A percentile compares a stretch with the other conserved stretches of the same genome.
Conservation (phyloP, 208 protist species). For the Novymonas esmeraldas region DNA sequence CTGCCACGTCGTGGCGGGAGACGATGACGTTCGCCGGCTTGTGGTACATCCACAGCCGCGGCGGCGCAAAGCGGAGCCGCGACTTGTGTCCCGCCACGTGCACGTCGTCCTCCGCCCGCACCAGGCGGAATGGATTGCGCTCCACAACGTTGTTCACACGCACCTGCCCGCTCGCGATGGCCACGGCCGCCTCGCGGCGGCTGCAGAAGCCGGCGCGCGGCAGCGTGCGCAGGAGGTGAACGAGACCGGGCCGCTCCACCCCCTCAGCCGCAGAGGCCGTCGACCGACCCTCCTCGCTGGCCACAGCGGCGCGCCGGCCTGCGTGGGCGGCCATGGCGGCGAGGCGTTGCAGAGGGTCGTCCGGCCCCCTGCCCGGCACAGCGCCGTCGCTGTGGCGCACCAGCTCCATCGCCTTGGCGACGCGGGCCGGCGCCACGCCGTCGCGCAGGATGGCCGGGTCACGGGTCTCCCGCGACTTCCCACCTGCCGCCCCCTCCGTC, state of each 20-base stretch:
- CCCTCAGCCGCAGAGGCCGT: not conserved
- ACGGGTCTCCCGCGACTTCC: not conserved
- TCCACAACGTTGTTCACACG: slow-evolving; percentile 86
- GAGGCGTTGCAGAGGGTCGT: slow-evolving; percentile 29
- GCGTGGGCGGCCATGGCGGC: slow-evolving; percentile 10
- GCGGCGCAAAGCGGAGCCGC: slow-evolving; percentile 78
- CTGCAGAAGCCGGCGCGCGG: slow-evolving; percentile 84
- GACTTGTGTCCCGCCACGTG: slow-evolving; percentile 70
- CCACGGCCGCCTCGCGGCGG: slow-evolving; percentile 66
- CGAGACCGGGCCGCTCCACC: slow-evolving; percentile 23
- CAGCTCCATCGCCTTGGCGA: slow-evolving; percentile 15
- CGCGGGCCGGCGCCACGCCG: slow-evolving; percentile 15
- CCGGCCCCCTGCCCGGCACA: slow-evolving; percentile 26
- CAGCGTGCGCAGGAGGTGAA: slow-evolving; percentile 77
- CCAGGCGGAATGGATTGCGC: slow-evolving; percentile 81
- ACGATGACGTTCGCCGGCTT: slow-evolving; percentile 90
- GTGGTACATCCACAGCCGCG: slow-evolving; percentile 90
- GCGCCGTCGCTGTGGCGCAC: slow-evolving; percentile 14
- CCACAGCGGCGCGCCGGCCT: slow-evolving; percentile 1
- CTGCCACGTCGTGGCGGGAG: slow-evolving; percentile 74
- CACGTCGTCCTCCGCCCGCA: slow-evolving; percentile 77
- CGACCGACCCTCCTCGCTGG: not conserved
- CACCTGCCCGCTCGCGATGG: slow-evolving; percentile 85
- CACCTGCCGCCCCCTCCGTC: not conserved
- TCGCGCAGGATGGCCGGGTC: slow-evolving; percentile 29